Evolutionary conservation across 208 protist genomes (phyloP), one percentile per base, ranked within the genome.

Genomic region (Strigomonas oncopelti): DNA sequence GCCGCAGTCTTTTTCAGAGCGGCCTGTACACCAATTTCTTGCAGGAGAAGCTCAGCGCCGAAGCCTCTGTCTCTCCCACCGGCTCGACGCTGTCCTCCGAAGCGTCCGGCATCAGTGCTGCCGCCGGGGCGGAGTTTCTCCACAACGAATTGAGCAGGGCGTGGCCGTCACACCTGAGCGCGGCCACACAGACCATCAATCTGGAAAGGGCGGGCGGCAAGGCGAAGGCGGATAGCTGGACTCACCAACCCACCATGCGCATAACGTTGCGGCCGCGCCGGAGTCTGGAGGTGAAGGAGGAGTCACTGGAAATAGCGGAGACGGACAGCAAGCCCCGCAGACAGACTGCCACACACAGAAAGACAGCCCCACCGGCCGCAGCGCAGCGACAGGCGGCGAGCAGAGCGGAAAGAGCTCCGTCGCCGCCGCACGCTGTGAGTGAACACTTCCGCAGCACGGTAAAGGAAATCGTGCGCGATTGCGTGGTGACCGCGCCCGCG

Each of bases 21-120:
- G 75, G 76, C 5, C 48, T 56, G 53, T 80, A 65, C 61, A 53
- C 66, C 0, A 69, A 69, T 54, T 79, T 85, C 36, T 46, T 85
- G 34, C 73, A 79, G n/a, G 80, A 85, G 59, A 64, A 85, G 67
- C 59, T 85, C 2, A 76, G 77, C 32, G 51, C 58, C 11, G 80
- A 85, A 54, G 45, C 62, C 5, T 22, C 36, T 8, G 20, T 48
- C 16, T 48, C 42, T 4, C 42, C 42, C 9, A 48, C 42, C 1
- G 42, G 13, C 13, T 48, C 42, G 42, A 20, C 42, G 42, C 42
- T 48, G 42, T 48, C 42, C 13, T 48, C 42, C 13, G 42, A 48
- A 20, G 42, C 42, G 13, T 48, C 42, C 42, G 42, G 42, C 42
- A 48, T 48, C 42, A 48, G 42, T 14, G 42, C 42, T 14, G 42